Conservation (phyloP, 2,329 filamentous ascomycete genomes). For the Fusarium sp. region DNA sequence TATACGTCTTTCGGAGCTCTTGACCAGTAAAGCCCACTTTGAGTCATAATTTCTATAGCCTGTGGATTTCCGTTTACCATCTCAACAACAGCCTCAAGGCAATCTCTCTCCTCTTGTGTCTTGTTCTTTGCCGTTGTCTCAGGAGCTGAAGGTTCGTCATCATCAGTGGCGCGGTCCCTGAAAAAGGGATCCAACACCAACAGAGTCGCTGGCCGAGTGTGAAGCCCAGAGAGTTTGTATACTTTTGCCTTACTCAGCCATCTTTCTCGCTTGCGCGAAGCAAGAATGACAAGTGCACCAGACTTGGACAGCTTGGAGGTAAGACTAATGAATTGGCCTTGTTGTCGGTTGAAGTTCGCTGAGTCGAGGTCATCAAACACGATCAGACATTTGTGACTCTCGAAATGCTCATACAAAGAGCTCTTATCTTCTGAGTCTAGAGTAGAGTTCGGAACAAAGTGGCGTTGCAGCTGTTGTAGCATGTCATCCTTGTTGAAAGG, state of each 20-base stretch:
- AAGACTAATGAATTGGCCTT: neutral
- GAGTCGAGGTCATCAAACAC: neutral
- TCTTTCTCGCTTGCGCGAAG: neutral
- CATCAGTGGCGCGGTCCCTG: neutral
- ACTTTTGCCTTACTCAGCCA: neutral
- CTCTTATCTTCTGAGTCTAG: neutral
- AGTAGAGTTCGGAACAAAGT: neutral
- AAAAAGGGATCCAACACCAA: neutral
- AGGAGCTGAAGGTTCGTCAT: neutral
- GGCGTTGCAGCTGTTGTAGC: neutral
- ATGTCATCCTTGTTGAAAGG: neutral
- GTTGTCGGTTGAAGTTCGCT: neutral
- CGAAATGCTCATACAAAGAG: neutral
- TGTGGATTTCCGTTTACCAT: neutral
- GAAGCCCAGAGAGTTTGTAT: neutral
- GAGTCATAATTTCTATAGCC: neutral
- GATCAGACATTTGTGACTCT: neutral
- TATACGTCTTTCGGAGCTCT: neutral
- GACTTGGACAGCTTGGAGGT: neutral
- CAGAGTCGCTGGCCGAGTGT: neutral
- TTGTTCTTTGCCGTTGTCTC: neutral
- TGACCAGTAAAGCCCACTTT: neutral
- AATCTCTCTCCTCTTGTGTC: neutral
- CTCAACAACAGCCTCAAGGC: neutral
- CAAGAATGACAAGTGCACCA: neutral